Conservation (phyloP, 345 rosid genomes). For the Hibiscus syriacus region DNA sequence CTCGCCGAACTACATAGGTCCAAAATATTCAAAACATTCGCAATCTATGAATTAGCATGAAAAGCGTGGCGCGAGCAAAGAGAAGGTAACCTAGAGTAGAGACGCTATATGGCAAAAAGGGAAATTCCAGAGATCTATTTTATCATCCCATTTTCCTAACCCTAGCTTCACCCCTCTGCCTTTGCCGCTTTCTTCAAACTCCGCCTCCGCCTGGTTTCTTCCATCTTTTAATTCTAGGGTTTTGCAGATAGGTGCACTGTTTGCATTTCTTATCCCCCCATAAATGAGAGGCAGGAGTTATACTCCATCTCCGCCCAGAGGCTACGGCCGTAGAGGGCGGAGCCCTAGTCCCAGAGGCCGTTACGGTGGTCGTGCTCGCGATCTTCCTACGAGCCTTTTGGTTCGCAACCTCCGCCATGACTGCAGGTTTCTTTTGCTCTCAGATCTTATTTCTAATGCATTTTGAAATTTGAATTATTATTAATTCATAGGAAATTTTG, state of each 20-base stretch:
- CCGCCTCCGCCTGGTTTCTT: not conserved
- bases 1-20: too few relatives aligned
- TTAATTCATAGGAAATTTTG: not conserved
- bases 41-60: not conserved
- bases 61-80: not conserved
- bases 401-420: slow-evolving; percentile 97
- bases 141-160: not conserved
- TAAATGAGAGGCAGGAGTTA: slow-evolving; percentile 94
- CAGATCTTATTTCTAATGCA: not conserved
- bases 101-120: not conserved
- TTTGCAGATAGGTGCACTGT: not conserved
- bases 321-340: slow-evolving; percentile 65
- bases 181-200: not conserved
- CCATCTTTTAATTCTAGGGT: not conserved
- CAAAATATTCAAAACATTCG: not conserved
- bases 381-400: slow-evolving; percentile 93
- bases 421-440: slow-evolving; percentile 50
- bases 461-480: not conserved
- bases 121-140: not conserved
- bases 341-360: slow-evolving; percentile 92
- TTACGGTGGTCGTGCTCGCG: slow-evolving; percentile 61
- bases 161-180: not conserved
- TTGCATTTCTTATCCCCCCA: not conserved
- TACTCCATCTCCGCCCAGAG: slow-evolving; percentile 77
- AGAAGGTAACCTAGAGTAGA: not conserved